Percentiles rank a stretch among this genome's conserved stretches.
Evolutionary conservation across 306 rosid genomes (phyloP).

Genomic region (Castanea mollissima): DNA sequence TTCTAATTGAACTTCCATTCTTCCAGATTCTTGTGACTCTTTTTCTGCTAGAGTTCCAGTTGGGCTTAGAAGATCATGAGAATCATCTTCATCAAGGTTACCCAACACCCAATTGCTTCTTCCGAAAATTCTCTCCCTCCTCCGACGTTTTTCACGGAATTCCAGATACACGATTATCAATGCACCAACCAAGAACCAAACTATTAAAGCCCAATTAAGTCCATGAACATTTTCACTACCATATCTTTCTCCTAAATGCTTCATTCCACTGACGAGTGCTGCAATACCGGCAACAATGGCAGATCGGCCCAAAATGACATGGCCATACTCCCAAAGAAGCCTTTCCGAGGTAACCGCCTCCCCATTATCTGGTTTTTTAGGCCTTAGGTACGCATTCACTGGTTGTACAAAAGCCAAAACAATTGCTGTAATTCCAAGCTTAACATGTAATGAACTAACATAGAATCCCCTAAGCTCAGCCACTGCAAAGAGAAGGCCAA

Average conservation of each 20-base stretch:
- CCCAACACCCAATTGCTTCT: constrained; percentile 93
- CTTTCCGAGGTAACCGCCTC: constrained; percentile 54
- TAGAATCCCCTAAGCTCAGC: constrained; percentile 88
- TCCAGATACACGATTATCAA: constrained; percentile 59
- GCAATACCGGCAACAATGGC: constrained; percentile 66
- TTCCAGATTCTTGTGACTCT: constrained; percentile 46
- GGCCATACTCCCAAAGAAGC: constrained; percentile 79
- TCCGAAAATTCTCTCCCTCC: constrained; percentile 43
- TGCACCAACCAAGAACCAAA: constrained; percentile 64
- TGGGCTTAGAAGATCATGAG: constrained; percentile 71
- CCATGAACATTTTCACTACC: constrained; percentile 65
- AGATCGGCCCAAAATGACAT: constrained; percentile 66
- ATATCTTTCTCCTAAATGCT: constrained; percentile 79
- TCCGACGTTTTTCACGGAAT: constrained; percentile 42
- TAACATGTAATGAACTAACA: constrained; percentile 72
- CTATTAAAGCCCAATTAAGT: constrained; percentile 65
- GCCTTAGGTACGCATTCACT: constrained; percentile 64
- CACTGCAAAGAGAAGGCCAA: constrained; percentile 87
- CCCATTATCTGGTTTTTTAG: constrained; percentile 52
- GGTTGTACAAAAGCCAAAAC: constrained; percentile 73
- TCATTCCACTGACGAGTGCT: constrained; percentile 82
- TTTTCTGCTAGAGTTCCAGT: constrained; percentile 36
- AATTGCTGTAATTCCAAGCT: constrained; percentile 64
- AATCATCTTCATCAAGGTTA: constrained; percentile 71
- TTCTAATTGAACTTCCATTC: constrained; percentile 92